These are phyloP conservation scores for Calocera viscosa DNA, from an alignment of 768 basidiomycete species.

Conservation along the genomic window DNA sequence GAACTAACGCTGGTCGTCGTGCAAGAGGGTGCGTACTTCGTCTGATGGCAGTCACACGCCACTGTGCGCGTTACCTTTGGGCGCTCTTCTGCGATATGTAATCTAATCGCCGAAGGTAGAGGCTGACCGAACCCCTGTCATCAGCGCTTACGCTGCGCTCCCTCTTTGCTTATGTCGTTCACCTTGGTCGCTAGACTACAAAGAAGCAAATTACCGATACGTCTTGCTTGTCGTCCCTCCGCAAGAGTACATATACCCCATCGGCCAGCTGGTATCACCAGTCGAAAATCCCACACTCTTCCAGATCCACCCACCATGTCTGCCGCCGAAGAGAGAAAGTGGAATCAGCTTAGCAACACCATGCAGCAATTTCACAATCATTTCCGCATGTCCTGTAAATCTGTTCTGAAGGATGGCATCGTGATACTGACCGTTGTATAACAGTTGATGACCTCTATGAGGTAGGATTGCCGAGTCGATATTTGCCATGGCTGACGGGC, in stretches of 20 bases:
- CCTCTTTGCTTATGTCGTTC: no score
- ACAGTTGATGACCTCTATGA: conserved; percentile 14
- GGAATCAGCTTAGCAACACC: conserved; percentile 5
- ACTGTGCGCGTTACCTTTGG: no score
- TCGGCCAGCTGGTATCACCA: neutral
- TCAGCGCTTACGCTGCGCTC: no score
- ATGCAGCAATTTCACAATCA: conserved; percentile 13
- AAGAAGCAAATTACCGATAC: neutral
- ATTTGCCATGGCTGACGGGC: neutral
- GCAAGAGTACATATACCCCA: neutral
- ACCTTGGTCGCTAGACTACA: neutral
- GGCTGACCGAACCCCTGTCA: no score
- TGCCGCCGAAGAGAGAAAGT: neutral
- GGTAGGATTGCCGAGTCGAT: neutral
- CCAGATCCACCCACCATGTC: neutral
- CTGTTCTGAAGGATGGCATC: neutral
- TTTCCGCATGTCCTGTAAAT: conserved; percentile 12
- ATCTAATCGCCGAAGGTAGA: no score
- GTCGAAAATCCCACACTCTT: neutral
- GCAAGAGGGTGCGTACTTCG: no score
- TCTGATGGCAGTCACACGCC: no score
- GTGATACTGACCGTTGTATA: neutral
- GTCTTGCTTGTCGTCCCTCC: no score
- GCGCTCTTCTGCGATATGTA: no score
- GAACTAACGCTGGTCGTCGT: no score